Base-by-base conservation (phyloP, 164 flowering plant species). In the Protea cynaroides region DNA sequence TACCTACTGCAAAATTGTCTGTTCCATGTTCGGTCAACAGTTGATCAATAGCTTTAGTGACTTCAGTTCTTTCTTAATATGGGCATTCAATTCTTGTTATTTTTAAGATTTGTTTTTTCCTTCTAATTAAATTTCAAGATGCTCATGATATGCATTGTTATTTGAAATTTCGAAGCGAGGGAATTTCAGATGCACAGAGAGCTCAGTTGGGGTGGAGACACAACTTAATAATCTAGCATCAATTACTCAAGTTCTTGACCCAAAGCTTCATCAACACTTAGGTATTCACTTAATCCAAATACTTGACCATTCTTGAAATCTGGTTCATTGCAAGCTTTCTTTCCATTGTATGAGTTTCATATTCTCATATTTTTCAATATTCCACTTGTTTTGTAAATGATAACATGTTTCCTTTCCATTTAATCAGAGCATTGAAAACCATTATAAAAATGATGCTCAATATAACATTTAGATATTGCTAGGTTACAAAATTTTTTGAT, bases 241-340 rank as follows among this genome's bases (percentile, higher is more conserved):
- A 64, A 72, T 92, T 43, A 95, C 88, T 62, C 89, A 92, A 81
- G 86, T 89, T 62, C 75, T 92, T 68, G 97, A 95, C 74, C 97
- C 97, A 56, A 95, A 95, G 75, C 97, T 95, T 68, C 99, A 89
- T 81, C 88, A 87, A 59, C 97, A 92, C 69, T 76, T 95, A 72
- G 96, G 99, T 94, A 91, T 15, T 4, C 7, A 25, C 24, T 50
- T 14, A n/a, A 10, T 22, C 59, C 50, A 18, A 23, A 34, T 59
- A 21, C 34, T 34, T 63, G 40, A 8, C 49, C 7, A n/a, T 21
- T 56, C 13, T 13, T 58, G 38, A 23, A 34, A 11, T 47, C 29
- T 36, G 29, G 36, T 7, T 38, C 12, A 1, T 47, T 21, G 29
- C 1, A 54, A 58, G 34, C 57, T 47, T 58, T 37, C 7, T 63